A percentile compares a stretch with the other conserved stretches of the same genome.
Conservation (phyloP, 2,329 filamentous ascomycete species). For the Sclerotinia trifoliorum region DNA sequence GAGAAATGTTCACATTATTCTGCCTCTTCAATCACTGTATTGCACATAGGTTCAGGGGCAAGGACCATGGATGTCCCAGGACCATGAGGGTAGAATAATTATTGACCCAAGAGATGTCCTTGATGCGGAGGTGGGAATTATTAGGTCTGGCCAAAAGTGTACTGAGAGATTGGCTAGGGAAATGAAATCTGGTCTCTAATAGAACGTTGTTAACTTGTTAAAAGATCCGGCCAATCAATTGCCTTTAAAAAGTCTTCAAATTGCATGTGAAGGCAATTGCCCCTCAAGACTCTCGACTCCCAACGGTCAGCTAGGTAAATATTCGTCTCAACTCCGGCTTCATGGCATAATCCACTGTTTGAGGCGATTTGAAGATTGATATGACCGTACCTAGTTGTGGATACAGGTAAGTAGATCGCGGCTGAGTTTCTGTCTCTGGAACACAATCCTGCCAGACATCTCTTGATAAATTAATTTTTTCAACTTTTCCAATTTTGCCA, state of each 20-base stretch:
- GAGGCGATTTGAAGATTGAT: neutral
- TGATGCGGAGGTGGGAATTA: conserved; percentile 12
- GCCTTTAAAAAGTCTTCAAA: neutral
- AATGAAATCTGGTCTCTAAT: conserved; percentile 4
- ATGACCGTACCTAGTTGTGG: neutral
- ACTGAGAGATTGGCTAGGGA: neutral
- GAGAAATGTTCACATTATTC: too few relatives aligned
- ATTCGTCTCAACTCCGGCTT: conserved; percentile 6
- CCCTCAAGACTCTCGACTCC: neutral
- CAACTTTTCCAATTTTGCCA: neutral
- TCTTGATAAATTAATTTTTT: neutral
- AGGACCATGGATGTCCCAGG: conserved; percentile 22
- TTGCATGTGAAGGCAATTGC: neutral
- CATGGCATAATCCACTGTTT: neutral
- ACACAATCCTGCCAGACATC: neutral
- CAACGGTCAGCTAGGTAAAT: neutral
- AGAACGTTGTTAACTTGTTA: neutral
- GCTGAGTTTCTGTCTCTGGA: conserved; percentile 4
- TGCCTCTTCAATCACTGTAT: too few relatives aligned
- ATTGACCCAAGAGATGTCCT: conserved; percentile 15
- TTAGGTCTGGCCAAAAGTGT: conserved; percentile 14
- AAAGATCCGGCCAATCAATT: neutral
- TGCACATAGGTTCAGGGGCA: conserved; percentile 14
- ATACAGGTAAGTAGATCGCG: neutral
- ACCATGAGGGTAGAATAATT: conserved; percentile 15